A percentile compares a stretch with the other conserved stretches of the same genome.
Evolutionary conservation across 1,139 yeast species (phyloP).

Genomic region (Sugiyamaella castrensis): DNA sequence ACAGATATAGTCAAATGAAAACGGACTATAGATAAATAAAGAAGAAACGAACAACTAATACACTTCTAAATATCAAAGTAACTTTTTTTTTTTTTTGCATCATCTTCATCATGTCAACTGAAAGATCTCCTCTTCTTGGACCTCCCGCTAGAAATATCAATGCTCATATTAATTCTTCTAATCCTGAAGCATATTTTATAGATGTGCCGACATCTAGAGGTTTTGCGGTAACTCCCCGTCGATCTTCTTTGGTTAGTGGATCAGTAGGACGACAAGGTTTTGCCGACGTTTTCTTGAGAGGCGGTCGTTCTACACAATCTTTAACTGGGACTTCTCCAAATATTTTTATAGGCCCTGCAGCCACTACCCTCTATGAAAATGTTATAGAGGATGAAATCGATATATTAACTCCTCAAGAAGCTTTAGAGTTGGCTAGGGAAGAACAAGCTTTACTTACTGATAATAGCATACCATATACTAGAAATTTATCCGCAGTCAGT

Average conservation of each 20-base stretch:
- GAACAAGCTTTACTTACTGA: slow-evolving; percentile 33
- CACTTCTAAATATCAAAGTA: too few species aligned
- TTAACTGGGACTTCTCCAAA: slow-evolving; percentile 13
- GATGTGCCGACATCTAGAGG: slow-evolving; percentile 21
- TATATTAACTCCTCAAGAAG: slow-evolving; percentile 25
- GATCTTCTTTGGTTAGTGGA: slow-evolving; percentile 28
- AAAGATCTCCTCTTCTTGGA: slow-evolving; percentile 14
- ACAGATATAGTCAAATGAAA: too few species aligned
- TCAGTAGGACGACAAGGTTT: slow-evolving; percentile 37
- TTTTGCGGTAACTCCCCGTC: slow-evolving; percentile 23
- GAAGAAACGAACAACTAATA: too few species aligned
- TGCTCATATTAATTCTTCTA: background rate
- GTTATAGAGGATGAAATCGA: slow-evolving; percentile 25
- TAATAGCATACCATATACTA: slow-evolving; percentile 21
- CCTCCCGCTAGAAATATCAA: background rate
- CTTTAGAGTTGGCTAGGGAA: slow-evolving; percentile 29
- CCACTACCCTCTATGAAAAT: slow-evolving; percentile 1
- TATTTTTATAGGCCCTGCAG: slow-evolving; percentile 16
- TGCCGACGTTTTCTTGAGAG: slow-evolving; percentile 23
- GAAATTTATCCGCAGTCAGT: background rate
- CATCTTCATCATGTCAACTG: slow-evolving; percentile 9
- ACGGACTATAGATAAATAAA: too few species aligned
- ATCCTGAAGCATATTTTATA: slow-evolving; percentile 6
- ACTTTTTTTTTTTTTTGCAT: background rate
- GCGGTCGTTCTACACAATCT: background rate